A percentile compares a stretch with the other conserved stretches of the same genome.
These are phyloP conservation scores for Ampelomyces quisqualis DNA, from an alignment of 2,329 filamentous ascomycete genomes.

Conservation along the genomic window DNA sequence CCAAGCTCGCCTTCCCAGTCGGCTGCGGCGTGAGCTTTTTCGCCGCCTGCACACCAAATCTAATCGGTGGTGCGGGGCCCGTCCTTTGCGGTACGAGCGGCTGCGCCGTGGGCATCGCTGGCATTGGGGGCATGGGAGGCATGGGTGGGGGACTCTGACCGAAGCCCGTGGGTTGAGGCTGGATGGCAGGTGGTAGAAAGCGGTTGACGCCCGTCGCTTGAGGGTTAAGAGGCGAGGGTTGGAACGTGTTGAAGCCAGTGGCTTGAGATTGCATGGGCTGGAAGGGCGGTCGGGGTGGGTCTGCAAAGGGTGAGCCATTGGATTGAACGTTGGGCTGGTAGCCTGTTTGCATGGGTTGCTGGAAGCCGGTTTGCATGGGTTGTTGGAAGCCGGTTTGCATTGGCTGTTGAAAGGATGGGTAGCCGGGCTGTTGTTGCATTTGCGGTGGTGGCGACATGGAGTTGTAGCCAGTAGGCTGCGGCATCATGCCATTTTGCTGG, in stretches of 20 bases:
- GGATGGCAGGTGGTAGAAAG: constrained; percentile 50
- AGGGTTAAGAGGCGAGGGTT: constrained; percentile 46
- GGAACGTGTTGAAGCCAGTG: constrained; percentile 43
- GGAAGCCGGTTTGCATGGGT: constrained; percentile 46
- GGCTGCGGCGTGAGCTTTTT: constrained; percentile 82
- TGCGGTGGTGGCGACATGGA: constrained; percentile 36
- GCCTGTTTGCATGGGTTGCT: constrained; percentile 52
- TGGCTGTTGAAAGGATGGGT: constrained; percentile 46
- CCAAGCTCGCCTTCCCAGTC: constrained; percentile 88
- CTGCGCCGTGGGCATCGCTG: constrained; percentile 58
- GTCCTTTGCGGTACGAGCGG: constrained; percentile 77
- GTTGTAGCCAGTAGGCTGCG: constrained; percentile 43
- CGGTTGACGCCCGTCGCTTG: constrained; percentile 58
- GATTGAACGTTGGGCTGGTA: constrained; percentile 49
- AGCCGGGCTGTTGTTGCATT: constrained; percentile 43
- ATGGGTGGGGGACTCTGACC: constrained; percentile 57
- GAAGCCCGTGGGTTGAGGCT: constrained; percentile 58
- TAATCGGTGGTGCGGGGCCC: constrained; percentile 80
- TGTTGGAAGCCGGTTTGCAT: constrained; percentile 52
- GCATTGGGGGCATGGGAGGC: constrained; percentile 58
- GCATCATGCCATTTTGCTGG: constrained; percentile 41
- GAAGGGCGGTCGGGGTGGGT: constrained; percentile 53
- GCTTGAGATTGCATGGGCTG: constrained; percentile 45
- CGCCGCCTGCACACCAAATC: constrained; percentile 75
- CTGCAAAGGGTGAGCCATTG: constrained; percentile 53